phyloP scores from a whole-genome alignment of 2,329 filamentous ascomycete species.

The Zalaria sp. region DNA sequence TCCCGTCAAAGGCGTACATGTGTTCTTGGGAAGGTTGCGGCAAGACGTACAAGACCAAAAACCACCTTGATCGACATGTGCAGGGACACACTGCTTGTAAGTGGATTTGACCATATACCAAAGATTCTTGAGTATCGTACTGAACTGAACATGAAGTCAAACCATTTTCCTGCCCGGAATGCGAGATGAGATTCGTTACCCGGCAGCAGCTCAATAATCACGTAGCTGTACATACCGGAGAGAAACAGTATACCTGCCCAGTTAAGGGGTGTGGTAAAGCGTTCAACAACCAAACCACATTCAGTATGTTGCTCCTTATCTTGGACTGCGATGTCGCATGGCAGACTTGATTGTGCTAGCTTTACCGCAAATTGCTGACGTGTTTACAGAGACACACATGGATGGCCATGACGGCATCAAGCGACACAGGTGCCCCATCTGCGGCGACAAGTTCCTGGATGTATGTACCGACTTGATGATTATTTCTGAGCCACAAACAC shows the following conservation, averaged over 20 bases:
- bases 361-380: too few species aligned
- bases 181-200: slow-evolving; percentile 46
- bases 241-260: slow-evolving; percentile 47
- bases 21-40: slow-evolving; percentile 45
- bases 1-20: slow-evolving; percentile 30
- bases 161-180: slow-evolving; percentile 33
- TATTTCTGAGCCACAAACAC: too few species aligned
- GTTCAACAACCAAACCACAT: slow-evolving; percentile 54
- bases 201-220: slow-evolving; percentile 56
- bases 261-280: slow-evolving; percentile 34
- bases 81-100: slow-evolving; percentile 45
- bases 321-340: too few species aligned
- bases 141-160: background rate
- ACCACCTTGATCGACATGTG: slow-evolving; percentile 51
- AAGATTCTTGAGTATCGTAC: background rate
- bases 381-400: too few species aligned
- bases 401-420: too few species aligned
- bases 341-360: too few species aligned
- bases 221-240: slow-evolving; percentile 50
- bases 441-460: too few species aligned
- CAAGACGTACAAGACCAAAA: slow-evolving; percentile 42
- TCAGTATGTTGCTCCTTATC: slow-evolving; percentile 12
- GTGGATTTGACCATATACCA: background rate
- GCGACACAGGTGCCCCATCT: too few species aligned
- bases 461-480: too few species aligned